A percentile compares a stretch with the other conserved stretches of the same genome.
Conservation (phyloP, 2,329 filamentous ascomycete genomes). For the Calonectria henricotiae region DNA sequence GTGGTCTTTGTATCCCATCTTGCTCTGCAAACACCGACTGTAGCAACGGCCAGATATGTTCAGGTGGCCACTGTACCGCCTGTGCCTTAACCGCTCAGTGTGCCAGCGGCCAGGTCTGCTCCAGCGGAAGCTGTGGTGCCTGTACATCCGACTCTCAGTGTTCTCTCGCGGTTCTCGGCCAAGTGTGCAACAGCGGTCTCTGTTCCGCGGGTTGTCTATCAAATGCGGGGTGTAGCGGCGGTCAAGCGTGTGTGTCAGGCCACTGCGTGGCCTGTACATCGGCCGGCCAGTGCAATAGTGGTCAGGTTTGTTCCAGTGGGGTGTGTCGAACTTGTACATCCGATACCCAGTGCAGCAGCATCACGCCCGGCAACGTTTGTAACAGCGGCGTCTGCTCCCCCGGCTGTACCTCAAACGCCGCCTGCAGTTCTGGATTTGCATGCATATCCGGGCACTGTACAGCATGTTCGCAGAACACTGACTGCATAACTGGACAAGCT, state of each 20-base stretch:
- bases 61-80: slow-evolving; percentile 2
- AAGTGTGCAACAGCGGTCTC: slow-evolving; percentile 35
- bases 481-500: slow-evolving; percentile 28
- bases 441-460: slow-evolving; percentile 30
- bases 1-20: slow-evolving; percentile 26
- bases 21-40: slow-evolving; percentile 29
- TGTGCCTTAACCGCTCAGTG: slow-evolving; percentile 23
- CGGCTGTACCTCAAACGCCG: slow-evolving; percentile 7
- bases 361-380: slow-evolving; percentile 31
- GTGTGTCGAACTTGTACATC: slow-evolving; percentile 29
- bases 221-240: slow-evolving; percentile 26
- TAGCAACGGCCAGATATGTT: slow-evolving; percentile 34
- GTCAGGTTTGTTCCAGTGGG: slow-evolving; percentile 29
- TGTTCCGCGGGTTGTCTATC: slow-evolving; percentile 13
- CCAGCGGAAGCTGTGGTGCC: slow-evolving; percentile 12
- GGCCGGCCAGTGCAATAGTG: slow-evolving; percentile 29
- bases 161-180: slow-evolving; percentile 13
- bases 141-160: slow-evolving; percentile 29
- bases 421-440: slow-evolving; percentile 27
- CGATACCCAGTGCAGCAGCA: slow-evolving; percentile 30
- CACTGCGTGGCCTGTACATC: slow-evolving; percentile 28
- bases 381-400: slow-evolving; percentile 26
- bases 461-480: slow-evolving; percentile 9
- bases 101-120: slow-evolving; percentile 28
- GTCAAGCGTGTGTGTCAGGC: slow-evolving; percentile 32